Evolutionary conservation across 495 filamentous ascomycete species (phyloP).

Genomic region (Aspergillus saccharolyticus): DNA sequence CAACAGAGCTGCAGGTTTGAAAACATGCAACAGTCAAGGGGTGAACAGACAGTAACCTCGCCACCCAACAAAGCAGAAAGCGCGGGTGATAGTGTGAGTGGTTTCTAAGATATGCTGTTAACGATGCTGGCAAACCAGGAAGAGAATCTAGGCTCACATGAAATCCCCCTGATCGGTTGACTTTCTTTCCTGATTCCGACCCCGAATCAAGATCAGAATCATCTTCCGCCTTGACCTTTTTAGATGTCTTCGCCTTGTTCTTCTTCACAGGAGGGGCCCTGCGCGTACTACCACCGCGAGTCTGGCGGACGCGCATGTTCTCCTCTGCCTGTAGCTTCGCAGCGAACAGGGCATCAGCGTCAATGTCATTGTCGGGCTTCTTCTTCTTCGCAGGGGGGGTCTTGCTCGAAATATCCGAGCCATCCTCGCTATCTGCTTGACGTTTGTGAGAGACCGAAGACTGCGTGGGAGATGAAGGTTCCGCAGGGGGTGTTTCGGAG

Average conservation of each 20-base stretch:
- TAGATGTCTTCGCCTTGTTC: constrained; percentile 70
- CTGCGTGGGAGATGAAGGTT: constrained; percentile 43
- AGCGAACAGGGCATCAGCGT: constrained; percentile 81
- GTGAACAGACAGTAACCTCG: constrained; percentile 50
- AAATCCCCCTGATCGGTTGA: constrained; percentile 62
- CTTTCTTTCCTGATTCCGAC: constrained; percentile 58
- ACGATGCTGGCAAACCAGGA: background rate
- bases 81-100: constrained; percentile 59
- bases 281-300: constrained; percentile 57
- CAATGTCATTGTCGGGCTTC: constrained; percentile 49
- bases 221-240: constrained; percentile 69
- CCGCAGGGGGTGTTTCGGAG: constrained; percentile 34
- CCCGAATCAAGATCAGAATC: constrained; percentile 68
- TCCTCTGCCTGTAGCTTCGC: constrained; percentile 88
- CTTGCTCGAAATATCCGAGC: constrained; percentile 40
- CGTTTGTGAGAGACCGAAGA: constrained; percentile 55
- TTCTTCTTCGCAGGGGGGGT: constrained; percentile 52
- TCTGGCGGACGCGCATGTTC: constrained; percentile 69
- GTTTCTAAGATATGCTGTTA: constrained; percentile 49
- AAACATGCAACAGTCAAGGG: background rate
- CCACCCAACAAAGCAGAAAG: constrained; percentile 60
- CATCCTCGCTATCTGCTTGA: constrained; percentile 44
- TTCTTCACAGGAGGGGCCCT: constrained; percentile 56
- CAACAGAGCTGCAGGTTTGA: background rate
- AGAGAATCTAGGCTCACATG: constrained; percentile 43